A percentile compares a stretch with the other conserved stretches of the same genome.
These are phyloP conservation scores for Podochytrium sp. DNA, from an alignment of 192 early-diverging fungal genomes.

Conservation along the genomic window DNA sequence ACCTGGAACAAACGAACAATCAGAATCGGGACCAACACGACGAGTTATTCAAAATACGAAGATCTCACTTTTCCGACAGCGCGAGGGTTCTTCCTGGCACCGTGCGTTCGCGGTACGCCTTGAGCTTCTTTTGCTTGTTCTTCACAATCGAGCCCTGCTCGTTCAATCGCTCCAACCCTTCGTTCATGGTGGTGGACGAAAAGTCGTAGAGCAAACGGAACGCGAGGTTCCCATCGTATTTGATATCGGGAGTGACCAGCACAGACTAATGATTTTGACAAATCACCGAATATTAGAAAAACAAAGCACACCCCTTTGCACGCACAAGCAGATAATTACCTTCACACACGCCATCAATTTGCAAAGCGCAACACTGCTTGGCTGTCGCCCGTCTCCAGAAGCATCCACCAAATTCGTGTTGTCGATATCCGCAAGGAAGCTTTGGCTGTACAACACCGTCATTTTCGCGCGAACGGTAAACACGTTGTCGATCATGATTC, in stretches of 20 bases:
- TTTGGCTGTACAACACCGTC: conserved; percentile 35
- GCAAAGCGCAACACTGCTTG: not conserved
- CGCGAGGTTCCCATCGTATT: conserved; percentile 35
- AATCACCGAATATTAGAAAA: not conserved
- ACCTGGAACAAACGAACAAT: conserved; percentile 19
- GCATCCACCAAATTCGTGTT: not conserved
- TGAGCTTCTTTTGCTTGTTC: conserved; percentile 22
- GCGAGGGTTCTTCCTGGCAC: conserved; percentile 42
- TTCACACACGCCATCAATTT: conserved; percentile 18
- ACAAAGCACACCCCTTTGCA: conserved; percentile 28
- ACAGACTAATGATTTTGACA: conserved; percentile 35
- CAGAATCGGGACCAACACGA: not conserved
- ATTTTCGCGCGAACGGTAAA: conserved; percentile 34
- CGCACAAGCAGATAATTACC: not conserved
- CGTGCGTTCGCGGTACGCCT: conserved; percentile 28
- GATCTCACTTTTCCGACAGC: conserved; percentile 39
- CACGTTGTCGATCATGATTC: conserved; percentile 19
- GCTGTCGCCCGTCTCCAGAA: not conserved
- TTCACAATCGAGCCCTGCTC: conserved; percentile 32
- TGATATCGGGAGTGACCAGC: conserved; percentile 43
- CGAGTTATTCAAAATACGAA: no score
- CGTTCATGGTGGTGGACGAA: conserved; percentile 4
- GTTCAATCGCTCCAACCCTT: conserved; percentile 20
- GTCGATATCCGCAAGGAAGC: conserved; percentile 16
- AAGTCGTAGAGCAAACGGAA: conserved; percentile 37